phyloP scores from a whole-genome alignment of 805 yeast genomes.

The Clavispora carvajalis region DNA sequence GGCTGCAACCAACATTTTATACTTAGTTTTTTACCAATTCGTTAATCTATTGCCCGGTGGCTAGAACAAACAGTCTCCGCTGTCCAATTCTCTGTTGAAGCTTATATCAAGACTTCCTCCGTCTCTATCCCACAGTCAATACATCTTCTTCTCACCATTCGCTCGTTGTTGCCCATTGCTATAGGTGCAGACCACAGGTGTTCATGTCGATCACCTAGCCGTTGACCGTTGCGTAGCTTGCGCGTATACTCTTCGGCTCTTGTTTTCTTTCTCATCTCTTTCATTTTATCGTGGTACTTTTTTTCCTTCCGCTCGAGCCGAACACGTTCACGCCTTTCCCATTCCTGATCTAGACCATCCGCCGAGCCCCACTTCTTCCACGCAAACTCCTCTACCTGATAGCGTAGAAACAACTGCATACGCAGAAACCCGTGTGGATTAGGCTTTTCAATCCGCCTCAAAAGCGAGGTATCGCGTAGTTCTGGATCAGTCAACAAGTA shows the following conservation, averaged over 20 bases:
- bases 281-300: constrained; percentile 69
- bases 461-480: constrained; percentile 58
- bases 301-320: constrained; percentile 71
- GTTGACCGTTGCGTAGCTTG: constrained; percentile 52
- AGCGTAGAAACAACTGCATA: constrained; percentile 87
- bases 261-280: constrained; percentile 85
- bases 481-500: constrained; percentile 93
- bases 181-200: constrained; percentile 70
- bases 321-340: constrained; percentile 74
- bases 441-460: constrained; percentile 80
- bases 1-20: no score
- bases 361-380: constrained; percentile 92
- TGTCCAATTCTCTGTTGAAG: no score
- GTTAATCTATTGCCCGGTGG: no score
- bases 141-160: constrained; percentile 55
- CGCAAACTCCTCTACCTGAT: constrained; percentile 91
- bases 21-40: no score
- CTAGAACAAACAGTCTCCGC: no score
- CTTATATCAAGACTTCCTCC: constrained; percentile 60
- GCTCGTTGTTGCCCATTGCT: constrained; percentile 35
- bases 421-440: constrained; percentile 92
- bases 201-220: constrained; percentile 54
- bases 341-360: constrained; percentile 86
- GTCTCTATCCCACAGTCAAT: constrained; percentile 77
- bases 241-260: constrained; percentile 88